A percentile compares a stretch with the other conserved stretches of the same genome.
These are phyloP conservation scores for Pichia scutulata DNA, from an alignment of 805 yeast species.

Conservation along the genomic window DNA sequence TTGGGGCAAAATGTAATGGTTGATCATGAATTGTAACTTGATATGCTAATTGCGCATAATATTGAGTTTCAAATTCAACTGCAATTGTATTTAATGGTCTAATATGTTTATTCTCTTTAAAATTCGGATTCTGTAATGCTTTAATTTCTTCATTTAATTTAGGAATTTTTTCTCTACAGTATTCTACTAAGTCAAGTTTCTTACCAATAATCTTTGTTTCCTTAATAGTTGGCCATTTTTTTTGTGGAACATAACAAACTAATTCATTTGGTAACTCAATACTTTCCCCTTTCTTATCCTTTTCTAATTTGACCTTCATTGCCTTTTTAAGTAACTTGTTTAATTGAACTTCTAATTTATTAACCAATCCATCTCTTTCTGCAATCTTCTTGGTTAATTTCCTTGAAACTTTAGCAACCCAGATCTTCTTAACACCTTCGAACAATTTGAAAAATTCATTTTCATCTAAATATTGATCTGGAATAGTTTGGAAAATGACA, in stretches of 20 bases:
- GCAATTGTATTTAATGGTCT: slow-evolving; percentile 73
- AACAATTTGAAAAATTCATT: slow-evolving; percentile 66
- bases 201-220: slow-evolving; percentile 37
- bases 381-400: slow-evolving; percentile 48
- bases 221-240: slow-evolving; percentile 59
- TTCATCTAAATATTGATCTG: slow-evolving; percentile 65
- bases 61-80: slow-evolving; percentile 73
- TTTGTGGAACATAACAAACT: slow-evolving; percentile 50
- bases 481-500: slow-evolving; percentile 77
- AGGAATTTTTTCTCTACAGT: slow-evolving; percentile 51
- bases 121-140: slow-evolving; percentile 39
- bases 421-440: slow-evolving; percentile 74
- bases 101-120: slow-evolving; percentile 27
- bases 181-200: slow-evolving; percentile 57
- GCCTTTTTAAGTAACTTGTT: slow-evolving; percentile 52
- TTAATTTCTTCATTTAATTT: slow-evolving; percentile 48
- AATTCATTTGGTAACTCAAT: slow-evolving; percentile 42
- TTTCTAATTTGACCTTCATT: slow-evolving; percentile 52
- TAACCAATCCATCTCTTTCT: slow-evolving; percentile 52
- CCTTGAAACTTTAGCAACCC: slow-evolving; percentile 63
- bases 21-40: slow-evolving; percentile 58
- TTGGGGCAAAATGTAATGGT: slow-evolving; percentile 57
- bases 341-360: slow-evolving; percentile 60
- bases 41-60: slow-evolving; percentile 63
- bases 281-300: slow-evolving; percentile 54